Conservation (phyloP, 2,329 filamentous ascomycete species). For the Huntiella moniliformis region DNA sequence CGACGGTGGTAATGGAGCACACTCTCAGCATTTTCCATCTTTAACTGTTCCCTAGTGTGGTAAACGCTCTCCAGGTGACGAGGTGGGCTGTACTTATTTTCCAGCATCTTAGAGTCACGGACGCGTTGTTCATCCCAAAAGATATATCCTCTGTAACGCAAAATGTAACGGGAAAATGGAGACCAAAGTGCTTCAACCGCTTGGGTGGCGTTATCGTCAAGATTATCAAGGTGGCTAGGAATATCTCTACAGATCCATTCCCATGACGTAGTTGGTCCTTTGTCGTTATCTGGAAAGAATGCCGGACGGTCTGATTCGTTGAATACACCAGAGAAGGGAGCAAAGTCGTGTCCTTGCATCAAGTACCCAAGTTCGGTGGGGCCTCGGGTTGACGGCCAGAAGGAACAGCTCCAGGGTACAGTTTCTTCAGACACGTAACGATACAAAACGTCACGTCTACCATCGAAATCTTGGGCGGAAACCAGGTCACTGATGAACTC, state of each 20-base stretch:
- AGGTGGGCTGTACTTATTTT: not conserved
- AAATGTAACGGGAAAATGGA: constrained; percentile 7
- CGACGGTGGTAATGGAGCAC: constrained; percentile 1
- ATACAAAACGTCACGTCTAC: not conserved
- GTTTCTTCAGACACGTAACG: constrained; percentile 4
- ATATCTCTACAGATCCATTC: constrained; percentile 4
- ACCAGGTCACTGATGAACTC: constrained; percentile 7
- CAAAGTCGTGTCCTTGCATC: constrained; percentile 9
- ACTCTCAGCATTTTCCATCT: constrained; percentile 1
- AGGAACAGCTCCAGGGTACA: constrained; percentile 7
- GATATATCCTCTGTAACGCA: constrained; percentile 6
- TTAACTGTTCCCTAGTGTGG: constrained; percentile 7
- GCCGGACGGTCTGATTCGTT: not conserved
- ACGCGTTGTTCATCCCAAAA: constrained; percentile 10
- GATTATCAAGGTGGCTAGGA: too few species aligned
- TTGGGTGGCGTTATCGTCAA: too few species aligned
- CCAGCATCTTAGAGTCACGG: not conserved
- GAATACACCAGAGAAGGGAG: constrained; percentile 1
- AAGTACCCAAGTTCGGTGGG: not conserved
- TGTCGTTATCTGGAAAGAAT: not conserved
- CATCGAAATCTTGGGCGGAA: not conserved
- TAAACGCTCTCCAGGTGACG: constrained; percentile 2
- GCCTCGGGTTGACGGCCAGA: constrained; percentile 2
- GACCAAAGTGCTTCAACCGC: not conserved
- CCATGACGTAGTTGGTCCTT: constrained; percentile 8